phyloP scores from a whole-genome alignment of 176 grass and related monocot species.

The Bromus sterilis region DNA sequence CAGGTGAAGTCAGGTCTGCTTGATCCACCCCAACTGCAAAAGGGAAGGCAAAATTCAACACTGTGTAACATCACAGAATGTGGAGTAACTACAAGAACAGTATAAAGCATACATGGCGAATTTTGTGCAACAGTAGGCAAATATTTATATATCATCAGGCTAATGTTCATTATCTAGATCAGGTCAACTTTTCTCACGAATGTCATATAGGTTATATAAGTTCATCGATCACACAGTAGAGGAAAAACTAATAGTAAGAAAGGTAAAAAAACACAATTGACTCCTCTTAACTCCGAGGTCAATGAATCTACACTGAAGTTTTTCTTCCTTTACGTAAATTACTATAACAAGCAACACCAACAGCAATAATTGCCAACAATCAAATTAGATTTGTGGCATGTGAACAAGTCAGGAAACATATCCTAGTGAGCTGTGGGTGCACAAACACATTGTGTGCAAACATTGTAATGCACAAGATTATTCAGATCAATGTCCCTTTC shows the following conservation, averaged over 20 bases:
- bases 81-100: not conserved
- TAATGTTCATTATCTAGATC: not conserved
- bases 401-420: not conserved
- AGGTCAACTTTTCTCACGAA: not conserved
- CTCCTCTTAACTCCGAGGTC: not conserved
- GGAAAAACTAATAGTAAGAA: not conserved
- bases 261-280: not conserved
- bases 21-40: conserved; percentile 96
- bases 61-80: not conserved
- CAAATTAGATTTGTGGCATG: not conserved
- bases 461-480: not conserved
- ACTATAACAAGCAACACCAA: not conserved
- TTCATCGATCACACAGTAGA: not conserved
- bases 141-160: not conserved
- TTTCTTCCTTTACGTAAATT: not conserved
- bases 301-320: not conserved
- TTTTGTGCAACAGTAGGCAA: not conserved
- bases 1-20: conserved; percentile 96
- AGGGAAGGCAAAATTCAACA: not conserved
- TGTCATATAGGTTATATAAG: not conserved
- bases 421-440: not conserved
- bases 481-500: not conserved
- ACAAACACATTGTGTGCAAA: not conserved
- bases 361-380: not conserved
- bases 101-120: not conserved